A percentile compares a stretch with the other conserved stretches of the same genome.
phyloP scores from a whole-genome alignment of 805 yeast species.

The Kluyveromyces wickerhamii region DNA sequence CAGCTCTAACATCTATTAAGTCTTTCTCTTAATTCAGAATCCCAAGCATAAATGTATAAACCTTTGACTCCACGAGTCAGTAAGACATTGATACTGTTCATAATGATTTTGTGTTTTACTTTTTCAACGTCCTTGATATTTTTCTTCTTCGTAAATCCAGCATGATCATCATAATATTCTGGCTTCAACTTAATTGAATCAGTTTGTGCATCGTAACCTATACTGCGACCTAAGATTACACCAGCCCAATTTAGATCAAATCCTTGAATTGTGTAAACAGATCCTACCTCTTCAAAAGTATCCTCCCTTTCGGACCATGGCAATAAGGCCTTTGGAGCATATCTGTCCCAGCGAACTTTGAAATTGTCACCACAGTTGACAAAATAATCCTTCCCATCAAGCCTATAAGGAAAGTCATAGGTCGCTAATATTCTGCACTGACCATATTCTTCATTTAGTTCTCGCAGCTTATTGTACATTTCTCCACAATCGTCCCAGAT shows the following conservation, averaged over 20 bases:
- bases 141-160: conserved; percentile 37
- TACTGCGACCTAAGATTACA: conserved; percentile 37
- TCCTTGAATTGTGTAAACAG: conserved; percentile 42
- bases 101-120: conserved; percentile 34
- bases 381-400: conserved; percentile 39
- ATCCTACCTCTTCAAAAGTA: conserved; percentile 41
- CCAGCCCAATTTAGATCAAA: conserved; percentile 42
- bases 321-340: conserved; percentile 31
- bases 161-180: conserved; percentile 37
- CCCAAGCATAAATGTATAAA: conserved; percentile 37
- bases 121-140: conserved; percentile 31
- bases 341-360: conserved; percentile 40
- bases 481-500: conserved; percentile 36
- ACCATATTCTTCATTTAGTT: conserved; percentile 28
- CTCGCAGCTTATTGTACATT: conserved; percentile 33
- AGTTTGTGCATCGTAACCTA: conserved; percentile 32
- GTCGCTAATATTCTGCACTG: conserved; percentile 38
- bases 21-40: conserved; percentile 32
- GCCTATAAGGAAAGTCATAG: conserved; percentile 39
- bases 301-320: conserved; percentile 43
- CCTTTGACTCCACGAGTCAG: conserved; percentile 40
- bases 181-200: conserved; percentile 32
- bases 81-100: conserved; percentile 39
- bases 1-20: too few species aligned
- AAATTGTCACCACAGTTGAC: conserved; percentile 38